These are phyloP conservation scores for Trichoderma oligosporum DNA, from an alignment of 2,329 filamentous ascomycete genomes.

Conservation along the genomic window DNA sequence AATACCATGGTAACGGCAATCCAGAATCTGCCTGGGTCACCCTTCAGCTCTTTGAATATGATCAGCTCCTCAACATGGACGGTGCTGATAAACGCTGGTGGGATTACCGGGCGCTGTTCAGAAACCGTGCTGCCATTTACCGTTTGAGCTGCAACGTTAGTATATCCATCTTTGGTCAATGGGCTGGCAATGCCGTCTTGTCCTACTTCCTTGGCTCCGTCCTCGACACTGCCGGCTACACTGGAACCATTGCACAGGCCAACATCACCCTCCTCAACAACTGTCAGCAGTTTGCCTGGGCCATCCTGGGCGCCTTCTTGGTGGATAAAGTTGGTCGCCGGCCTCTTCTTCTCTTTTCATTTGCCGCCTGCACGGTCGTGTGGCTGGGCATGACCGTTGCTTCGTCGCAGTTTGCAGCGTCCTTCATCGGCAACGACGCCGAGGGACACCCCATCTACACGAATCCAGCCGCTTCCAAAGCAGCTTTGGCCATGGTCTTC, in stretches of 20 bases:
- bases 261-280: constrained; percentile 52
- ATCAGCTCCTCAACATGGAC: constrained; percentile 40
- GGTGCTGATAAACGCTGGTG: constrained; percentile 47
- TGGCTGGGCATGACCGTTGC: constrained; percentile 51
- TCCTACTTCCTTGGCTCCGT: constrained; percentile 50
- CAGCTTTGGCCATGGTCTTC: constrained; percentile 51
- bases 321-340: constrained; percentile 51
- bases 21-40: constrained; percentile 43
- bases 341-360: constrained; percentile 49
- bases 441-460: constrained; percentile 28
- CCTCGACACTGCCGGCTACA: constrained; percentile 49
- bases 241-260: constrained; percentile 35
- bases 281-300: constrained; percentile 47
- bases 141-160: constrained; percentile 35
- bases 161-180: constrained; percentile 43
- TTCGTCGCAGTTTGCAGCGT: constrained; percentile 36
- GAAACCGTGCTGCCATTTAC: constrained; percentile 38
- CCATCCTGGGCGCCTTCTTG: constrained; percentile 46
- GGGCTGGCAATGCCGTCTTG: constrained; percentile 41
- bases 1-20: constrained; percentile 43
- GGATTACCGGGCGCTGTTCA: constrained; percentile 46
- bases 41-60: constrained; percentile 44
- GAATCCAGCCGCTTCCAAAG: constrained; percentile 41
- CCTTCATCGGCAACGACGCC: constrained; percentile 29
- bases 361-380: constrained; percentile 45